These are phyloP conservation scores for Bauhinia variegata DNA, from an alignment of 306 rosid species.

Conservation along the genomic window DNA sequence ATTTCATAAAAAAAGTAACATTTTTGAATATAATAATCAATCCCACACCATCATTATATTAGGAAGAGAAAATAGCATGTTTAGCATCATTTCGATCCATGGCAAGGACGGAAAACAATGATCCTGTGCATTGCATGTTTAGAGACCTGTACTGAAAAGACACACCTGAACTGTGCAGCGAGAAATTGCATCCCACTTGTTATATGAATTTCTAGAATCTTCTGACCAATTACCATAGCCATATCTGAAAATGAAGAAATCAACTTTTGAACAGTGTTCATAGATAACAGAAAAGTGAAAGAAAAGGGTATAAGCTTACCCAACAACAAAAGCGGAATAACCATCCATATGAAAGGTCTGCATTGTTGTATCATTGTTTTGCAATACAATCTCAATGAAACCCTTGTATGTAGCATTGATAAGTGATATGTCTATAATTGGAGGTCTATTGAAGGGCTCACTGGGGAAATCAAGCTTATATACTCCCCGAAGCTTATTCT, in stretches of 20 bases:
- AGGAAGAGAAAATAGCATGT: neutral
- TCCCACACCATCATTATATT: neutral
- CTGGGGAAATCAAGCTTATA: constrained; percentile 86
- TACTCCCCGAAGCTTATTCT: constrained; percentile 57
- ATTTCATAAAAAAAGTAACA: neutral
- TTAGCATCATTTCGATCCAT: neutral
- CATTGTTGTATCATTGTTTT: constrained; percentile 73
- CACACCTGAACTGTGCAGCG: constrained; percentile 86
- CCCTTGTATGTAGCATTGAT: constrained; percentile 84
- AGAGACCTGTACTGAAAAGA: constrained; percentile 6
- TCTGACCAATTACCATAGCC: constrained; percentile 78
- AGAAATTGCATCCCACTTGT: constrained; percentile 85
- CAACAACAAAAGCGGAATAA: constrained; percentile 76
- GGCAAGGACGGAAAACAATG: neutral
- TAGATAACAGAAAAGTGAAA: neutral
- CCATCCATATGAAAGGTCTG: constrained; percentile 83
- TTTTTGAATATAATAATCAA: neutral
- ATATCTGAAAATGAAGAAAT: constrained; percentile 58
- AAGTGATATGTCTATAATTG: constrained; percentile 63
- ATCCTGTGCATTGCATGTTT: neutral
- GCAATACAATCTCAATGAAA: constrained; percentile 78
- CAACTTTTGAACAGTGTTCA: constrained; percentile 20
- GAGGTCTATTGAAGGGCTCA: constrained; percentile 60
- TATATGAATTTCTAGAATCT: constrained; percentile 61
- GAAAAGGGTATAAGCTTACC: constrained; percentile 51